These are phyloP conservation scores for Petunia secreta DNA, from an alignment of 257 asterid species.

Conservation along the genomic window DNA sequence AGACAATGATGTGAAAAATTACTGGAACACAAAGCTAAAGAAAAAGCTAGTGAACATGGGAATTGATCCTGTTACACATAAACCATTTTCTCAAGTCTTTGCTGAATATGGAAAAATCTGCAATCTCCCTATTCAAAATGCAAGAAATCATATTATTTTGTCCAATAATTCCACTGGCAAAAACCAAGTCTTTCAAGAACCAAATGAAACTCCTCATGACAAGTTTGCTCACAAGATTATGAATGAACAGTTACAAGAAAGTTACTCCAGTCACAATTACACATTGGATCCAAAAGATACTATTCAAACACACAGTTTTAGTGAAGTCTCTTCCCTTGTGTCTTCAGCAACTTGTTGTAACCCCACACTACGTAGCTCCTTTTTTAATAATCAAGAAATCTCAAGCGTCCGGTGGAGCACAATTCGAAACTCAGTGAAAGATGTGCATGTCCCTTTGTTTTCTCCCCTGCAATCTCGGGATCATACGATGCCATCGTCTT, in stretches of 20 bases:
- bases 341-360: slow-evolving; percentile 45
- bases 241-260: slow-evolving; percentile 30
- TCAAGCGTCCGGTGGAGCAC: no score
- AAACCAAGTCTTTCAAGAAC: slow-evolving; percentile 20
- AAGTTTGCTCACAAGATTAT: slow-evolving; percentile 17
- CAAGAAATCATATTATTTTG: slow-evolving; percentile 41
- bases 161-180: slow-evolving; percentile 28
- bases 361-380: slow-evolving; percentile 43
- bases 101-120: slow-evolving; percentile 74
- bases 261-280: slow-evolving; percentile 21
- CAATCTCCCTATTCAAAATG: slow-evolving; percentile 40
- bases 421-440: no score
- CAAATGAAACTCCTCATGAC: slow-evolving; percentile 25
- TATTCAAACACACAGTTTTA: slow-evolving; percentile 36
- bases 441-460: slow-evolving; percentile 25
- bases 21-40: slow-evolving; percentile 97
- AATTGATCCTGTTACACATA: slow-evolving; percentile 95
- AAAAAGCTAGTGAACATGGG: slow-evolving; percentile 83
- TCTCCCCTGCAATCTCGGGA: slow-evolving; percentile 43
- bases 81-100: slow-evolving; percentile 88
- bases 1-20: slow-evolving; percentile 94
- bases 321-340: slow-evolving; percentile 45
- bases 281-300: slow-evolving; percentile 37
- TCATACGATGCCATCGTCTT: slow-evolving; percentile 40
- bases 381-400: neutral